Conservation (phyloP, 805 yeast genomes). For the Blastobotrys chiropterorum region DNA sequence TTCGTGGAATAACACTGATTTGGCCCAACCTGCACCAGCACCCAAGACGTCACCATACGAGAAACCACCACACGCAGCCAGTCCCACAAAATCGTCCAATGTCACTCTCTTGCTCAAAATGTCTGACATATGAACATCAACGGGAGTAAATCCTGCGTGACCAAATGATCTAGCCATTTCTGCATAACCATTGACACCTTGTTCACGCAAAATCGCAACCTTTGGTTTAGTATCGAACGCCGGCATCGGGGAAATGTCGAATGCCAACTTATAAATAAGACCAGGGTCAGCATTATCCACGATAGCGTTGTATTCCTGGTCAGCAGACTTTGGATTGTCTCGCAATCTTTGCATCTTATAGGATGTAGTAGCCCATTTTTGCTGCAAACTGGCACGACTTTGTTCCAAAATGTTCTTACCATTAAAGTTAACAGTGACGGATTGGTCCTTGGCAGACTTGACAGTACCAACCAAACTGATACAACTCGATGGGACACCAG, state of each 20-base stretch:
- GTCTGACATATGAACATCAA: conserved; percentile 96
- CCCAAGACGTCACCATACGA: conserved; percentile 98
- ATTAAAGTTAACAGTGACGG: conserved; percentile 43
- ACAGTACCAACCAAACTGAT: conserved; percentile 61
- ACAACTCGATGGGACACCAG: conserved; percentile 51
- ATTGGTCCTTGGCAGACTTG: conserved; percentile 45
- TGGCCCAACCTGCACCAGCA: conserved; percentile 99
- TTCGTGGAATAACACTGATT: conserved; percentile 82
- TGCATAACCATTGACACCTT: conserved; percentile 96
- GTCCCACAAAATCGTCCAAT: conserved; percentile 76
- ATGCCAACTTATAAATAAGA: conserved; percentile 72
- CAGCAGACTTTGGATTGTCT: conserved; percentile 89
- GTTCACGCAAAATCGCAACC: conserved; percentile 95
- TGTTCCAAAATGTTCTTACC: conserved; percentile 42
- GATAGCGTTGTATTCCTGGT: conserved; percentile 73
- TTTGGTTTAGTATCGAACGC: conserved; percentile 51
- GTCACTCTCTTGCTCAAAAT: conserved; percentile 65
- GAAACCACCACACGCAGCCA: conserved; percentile 99
- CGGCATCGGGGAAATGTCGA: conserved; percentile 37
- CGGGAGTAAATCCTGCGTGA: conserved; percentile 89
- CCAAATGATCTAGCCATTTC: conserved; percentile 98
- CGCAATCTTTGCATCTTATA: conserved; percentile 84
- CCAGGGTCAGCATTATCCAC: conserved; percentile 87
- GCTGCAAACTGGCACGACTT: conserved; percentile 68
- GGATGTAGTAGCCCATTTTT: conserved; percentile 82